Conservation (phyloP, 2,329 filamentous ascomycete genomes). For the Pseudogymnoascus sp. region DNA sequence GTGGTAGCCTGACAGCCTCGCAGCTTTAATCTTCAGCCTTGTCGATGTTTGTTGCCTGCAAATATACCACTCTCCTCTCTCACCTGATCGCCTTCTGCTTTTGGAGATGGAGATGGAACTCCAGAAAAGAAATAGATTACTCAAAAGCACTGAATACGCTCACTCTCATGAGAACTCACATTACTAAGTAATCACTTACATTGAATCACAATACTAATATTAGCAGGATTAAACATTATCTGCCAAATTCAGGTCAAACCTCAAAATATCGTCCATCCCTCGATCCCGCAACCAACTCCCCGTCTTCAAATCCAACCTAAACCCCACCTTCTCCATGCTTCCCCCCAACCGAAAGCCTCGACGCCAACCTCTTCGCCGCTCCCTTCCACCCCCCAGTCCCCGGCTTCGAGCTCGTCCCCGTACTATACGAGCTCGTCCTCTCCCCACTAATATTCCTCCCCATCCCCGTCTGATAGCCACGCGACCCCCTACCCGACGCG, state of each 20-base stretch:
- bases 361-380: neutral
- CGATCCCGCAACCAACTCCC: neutral
- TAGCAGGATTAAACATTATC: neutral
- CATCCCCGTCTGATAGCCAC: neutral
- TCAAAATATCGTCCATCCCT: neutral
- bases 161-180: no score
- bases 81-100: no score
- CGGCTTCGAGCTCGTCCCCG: neutral
- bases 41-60: neutral
- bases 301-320: neutral
- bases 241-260: neutral
- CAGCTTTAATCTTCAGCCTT: neutral
- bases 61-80: neutral
- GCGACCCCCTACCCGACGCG: neutral
- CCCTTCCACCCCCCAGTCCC: neutral
- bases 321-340: neutral
- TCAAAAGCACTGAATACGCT: neutral
- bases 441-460: constrained; percentile 3
- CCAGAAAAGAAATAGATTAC: no score
- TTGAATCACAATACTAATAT: neutral
- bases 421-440: neutral
- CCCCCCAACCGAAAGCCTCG: neutral
- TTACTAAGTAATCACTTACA: no score
- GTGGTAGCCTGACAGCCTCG: neutral
- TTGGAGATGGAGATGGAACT: no score